Conservation (phyloP, 805 yeast species). For the Candida incommunis region DNA sequence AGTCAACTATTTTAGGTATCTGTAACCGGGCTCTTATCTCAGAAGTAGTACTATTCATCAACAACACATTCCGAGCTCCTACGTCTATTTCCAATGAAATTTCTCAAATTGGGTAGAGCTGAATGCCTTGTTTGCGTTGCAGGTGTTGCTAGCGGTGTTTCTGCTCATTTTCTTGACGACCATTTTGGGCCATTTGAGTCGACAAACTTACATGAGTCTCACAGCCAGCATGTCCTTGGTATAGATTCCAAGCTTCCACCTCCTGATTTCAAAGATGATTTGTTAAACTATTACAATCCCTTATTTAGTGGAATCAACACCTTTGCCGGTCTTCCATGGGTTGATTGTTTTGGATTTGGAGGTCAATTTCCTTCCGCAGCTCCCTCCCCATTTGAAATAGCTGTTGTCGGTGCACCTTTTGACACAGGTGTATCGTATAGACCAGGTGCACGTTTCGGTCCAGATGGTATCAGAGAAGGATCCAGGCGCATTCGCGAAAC, state of each 20-base stretch:
- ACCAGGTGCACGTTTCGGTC: slow-evolving; percentile 43
- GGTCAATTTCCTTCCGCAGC: slow-evolving; percentile 19
- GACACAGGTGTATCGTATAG: slow-evolving; percentile 38
- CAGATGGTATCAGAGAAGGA: slow-evolving; percentile 31
- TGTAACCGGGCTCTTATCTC: no score
- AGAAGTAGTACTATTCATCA: no score
- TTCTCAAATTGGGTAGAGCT: no score
- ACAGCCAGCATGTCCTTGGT: background rate
- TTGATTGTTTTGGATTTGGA: slow-evolving; percentile 30
- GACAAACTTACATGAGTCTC: background rate
- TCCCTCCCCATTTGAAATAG: slow-evolving; percentile 29
- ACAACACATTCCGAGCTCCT: no score
- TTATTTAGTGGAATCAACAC: slow-evolving; percentile 35
- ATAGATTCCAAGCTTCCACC: background rate
- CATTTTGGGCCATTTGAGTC: background rate
- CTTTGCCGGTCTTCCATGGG: slow-evolving; percentile 35
- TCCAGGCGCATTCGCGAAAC: slow-evolving; percentile 23
- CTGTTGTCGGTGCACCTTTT: slow-evolving; percentile 42
- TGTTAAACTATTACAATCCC: slow-evolving; percentile 17
- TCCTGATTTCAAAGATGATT: background rate
- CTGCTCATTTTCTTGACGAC: background rate
- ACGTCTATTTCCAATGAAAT: no score
- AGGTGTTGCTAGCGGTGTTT: background rate
- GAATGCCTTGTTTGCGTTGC: no score
- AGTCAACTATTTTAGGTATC: no score